A percentile compares a stretch with the other conserved stretches of the same genome.
Conservation (phyloP, 192 early-diverging fungal genomes). For the Phycomyces nitens region DNA sequence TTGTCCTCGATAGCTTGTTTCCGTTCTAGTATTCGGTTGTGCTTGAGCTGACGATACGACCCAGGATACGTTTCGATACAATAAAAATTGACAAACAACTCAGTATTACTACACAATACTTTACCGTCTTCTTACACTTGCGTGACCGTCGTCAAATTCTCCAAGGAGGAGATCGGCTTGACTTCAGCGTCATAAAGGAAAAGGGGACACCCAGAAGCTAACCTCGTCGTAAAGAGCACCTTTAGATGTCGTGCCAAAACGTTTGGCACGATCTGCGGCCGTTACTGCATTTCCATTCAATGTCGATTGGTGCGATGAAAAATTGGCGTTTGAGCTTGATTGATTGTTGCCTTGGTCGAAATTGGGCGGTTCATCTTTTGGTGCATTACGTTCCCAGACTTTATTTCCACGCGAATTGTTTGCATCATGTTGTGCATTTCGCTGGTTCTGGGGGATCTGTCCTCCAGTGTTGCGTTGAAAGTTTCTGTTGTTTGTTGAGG, state of each 20-base stretch:
- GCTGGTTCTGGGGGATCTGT: neutral
- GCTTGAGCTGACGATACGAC: slow-evolving; percentile 52
- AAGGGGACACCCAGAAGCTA: neutral
- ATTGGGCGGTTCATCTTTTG: neutral
- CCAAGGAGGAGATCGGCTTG: slow-evolving; percentile 5
- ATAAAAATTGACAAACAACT: neutral
- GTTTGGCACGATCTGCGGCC: slow-evolving; percentile 16
- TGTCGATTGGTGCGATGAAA: neutral
- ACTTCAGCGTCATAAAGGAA: slow-evolving; percentile 5
- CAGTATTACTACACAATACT: slow-evolving; percentile 4
- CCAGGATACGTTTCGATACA: neutral
- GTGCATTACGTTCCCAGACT: slow-evolving; percentile 2
- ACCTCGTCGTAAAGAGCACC: slow-evolving; percentile 10
- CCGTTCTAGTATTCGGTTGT: slow-evolving; percentile 56
- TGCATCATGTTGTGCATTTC: neutral
- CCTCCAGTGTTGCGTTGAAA: neutral
- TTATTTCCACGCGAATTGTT: neutral
- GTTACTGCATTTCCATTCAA: neutral
- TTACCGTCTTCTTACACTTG: slow-evolving; percentile 4
- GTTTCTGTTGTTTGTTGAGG: neutral
- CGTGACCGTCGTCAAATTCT: slow-evolving; percentile 2
- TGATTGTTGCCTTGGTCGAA: neutral
- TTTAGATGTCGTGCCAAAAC: slow-evolving; percentile 14
- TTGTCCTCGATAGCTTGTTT: slow-evolving; percentile 59
- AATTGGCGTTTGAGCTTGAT: neutral